Evolutionary conservation across 768 basidiomycete genomes (phyloP).

Genomic region (Thelephora aurantiotincta): DNA sequence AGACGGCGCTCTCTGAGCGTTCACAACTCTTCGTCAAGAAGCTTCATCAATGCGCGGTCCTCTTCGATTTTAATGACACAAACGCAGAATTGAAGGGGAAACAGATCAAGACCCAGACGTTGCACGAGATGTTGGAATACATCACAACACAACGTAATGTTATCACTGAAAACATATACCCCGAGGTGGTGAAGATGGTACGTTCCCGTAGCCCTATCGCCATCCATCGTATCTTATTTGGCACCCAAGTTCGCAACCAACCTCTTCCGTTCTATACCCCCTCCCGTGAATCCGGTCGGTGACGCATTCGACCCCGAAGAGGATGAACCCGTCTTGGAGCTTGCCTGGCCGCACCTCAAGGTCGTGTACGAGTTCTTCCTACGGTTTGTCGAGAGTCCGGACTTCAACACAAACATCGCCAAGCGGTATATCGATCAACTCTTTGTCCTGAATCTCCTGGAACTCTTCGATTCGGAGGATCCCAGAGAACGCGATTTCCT

Average conservation of each 20-base stretch:
- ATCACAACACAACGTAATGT: slow-evolving; percentile 94
- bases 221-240: slow-evolving; percentile 2
- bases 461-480: slow-evolving; percentile 97
- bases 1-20: slow-evolving; percentile 79
- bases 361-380: slow-evolving; percentile 99
- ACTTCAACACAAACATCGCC: slow-evolving; percentile 96
- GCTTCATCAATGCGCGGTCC: slow-evolving; percentile 87
- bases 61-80: slow-evolving; percentile 98
- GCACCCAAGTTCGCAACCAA: slow-evolving; percentile 79
- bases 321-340: slow-evolving; percentile 96
- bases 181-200: slow-evolving; percentile 97
- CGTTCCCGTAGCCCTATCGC: slow-evolving; percentile 16
- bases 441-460: slow-evolving; percentile 92
- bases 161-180: slow-evolving; percentile 95
- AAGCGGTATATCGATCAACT: slow-evolving; percentile 95
- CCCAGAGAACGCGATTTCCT: slow-evolving; percentile 98
- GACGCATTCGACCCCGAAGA: slow-evolving; percentile 99
- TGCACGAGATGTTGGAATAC: slow-evolving; percentile 98
- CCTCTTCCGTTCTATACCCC: slow-evolving; percentile 98
- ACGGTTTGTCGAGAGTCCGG: slow-evolving; percentile 92
- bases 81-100: slow-evolving; percentile 93
- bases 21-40: slow-evolving; percentile 88
- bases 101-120: slow-evolving; percentile 94
- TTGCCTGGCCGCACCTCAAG: slow-evolving; percentile 98
- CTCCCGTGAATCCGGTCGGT: slow-evolving; percentile 94